A percentile compares a stretch with the other conserved stretches of the same genome.
These are phyloP conservation scores for Excoecaria cochinchinensis DNA, from an alignment of 345 rosid species.

Conservation along the genomic window DNA sequence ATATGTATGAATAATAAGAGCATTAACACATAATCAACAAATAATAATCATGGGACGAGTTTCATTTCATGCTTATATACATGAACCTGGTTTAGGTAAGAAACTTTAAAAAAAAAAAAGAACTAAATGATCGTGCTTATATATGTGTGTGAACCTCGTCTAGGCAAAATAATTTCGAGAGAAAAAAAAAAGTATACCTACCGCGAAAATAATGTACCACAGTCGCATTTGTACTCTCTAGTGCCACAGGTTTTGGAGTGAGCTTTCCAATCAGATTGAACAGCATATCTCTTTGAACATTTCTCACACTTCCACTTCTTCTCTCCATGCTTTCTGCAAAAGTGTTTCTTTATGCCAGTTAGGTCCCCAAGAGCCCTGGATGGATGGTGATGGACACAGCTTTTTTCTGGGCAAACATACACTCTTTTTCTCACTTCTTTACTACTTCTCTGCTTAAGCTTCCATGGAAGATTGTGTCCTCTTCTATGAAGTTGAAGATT, in stretches of 20 bases:
- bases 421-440: conserved; percentile 83
- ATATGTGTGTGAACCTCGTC: too few relatives aligned
- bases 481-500: conserved; percentile 92
- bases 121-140: too few relatives aligned
- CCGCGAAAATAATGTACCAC: conserved; percentile 94
- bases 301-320: conserved; percentile 97
- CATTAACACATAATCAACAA: too few relatives aligned
- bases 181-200: conserved; percentile 8
- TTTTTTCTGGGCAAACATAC: conserved; percentile 90
- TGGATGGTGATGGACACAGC: conserved; percentile 85
- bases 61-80: too few relatives aligned
- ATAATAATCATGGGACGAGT: too few relatives aligned
- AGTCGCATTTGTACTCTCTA: conserved; percentile 90
- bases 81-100: too few relatives aligned
- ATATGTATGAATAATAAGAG: too few relatives aligned
- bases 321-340: conserved; percentile 93
- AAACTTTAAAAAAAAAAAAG: too few relatives aligned
- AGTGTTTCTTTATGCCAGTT: conserved; percentile 96
- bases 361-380: conserved; percentile 96
- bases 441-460: conserved; percentile 84
- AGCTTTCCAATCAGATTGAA: conserved; percentile 98
- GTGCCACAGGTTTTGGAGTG: conserved; percentile 98
- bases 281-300: conserved; percentile 92
- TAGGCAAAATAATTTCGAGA: too few relatives aligned
- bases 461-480: conserved; percentile 99